Evolutionary conservation across 257 asterid genomes (phyloP).

Genomic region (Avicennia marina): DNA sequence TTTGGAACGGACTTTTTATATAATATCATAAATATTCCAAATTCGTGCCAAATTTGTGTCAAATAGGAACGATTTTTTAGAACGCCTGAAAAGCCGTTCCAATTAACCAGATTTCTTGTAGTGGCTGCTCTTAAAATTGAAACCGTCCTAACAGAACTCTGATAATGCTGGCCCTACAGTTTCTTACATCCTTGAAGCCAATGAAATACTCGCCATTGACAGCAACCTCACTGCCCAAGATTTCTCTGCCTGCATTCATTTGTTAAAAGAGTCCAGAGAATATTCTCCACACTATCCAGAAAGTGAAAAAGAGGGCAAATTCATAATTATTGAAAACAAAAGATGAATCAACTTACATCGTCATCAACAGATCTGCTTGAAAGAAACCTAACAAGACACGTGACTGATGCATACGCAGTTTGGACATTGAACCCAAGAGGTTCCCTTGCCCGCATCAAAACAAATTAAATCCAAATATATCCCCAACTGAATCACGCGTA

Average conservation of each 20-base stretch:
- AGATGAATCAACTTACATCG: conserved; percentile 19
- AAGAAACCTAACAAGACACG: conserved; percentile 54
- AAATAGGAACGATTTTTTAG: no score
- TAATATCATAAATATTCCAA: no score
- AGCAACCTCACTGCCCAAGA: conserved; percentile 39
- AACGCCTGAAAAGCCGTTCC: no score
- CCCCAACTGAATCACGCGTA: not conserved
- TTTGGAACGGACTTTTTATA: no score
- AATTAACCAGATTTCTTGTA: no score
- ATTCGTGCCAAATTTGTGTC: no score
- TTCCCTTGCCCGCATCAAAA: conserved; percentile 34
- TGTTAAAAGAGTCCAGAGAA: not conserved
- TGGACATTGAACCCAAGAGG: conserved; percentile 38
- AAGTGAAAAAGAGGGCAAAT: not conserved
- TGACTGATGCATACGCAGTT: conserved; percentile 47
- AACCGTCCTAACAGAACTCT: conserved; percentile 29
- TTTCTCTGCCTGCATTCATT: conserved; percentile 26
- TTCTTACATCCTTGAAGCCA: conserved; percentile 70
- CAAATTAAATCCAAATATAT: no score
- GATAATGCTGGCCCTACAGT: conserved; percentile 31
- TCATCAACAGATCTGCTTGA: conserved; percentile 42
- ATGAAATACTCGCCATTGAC: conserved; percentile 48
- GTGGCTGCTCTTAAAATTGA: conserved; percentile 34
- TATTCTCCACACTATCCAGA: not conserved
- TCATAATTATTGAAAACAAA: not conserved